Conservation (phyloP, 2,329 filamentous ascomycete species). For the Cercospora berteroae region DNA sequence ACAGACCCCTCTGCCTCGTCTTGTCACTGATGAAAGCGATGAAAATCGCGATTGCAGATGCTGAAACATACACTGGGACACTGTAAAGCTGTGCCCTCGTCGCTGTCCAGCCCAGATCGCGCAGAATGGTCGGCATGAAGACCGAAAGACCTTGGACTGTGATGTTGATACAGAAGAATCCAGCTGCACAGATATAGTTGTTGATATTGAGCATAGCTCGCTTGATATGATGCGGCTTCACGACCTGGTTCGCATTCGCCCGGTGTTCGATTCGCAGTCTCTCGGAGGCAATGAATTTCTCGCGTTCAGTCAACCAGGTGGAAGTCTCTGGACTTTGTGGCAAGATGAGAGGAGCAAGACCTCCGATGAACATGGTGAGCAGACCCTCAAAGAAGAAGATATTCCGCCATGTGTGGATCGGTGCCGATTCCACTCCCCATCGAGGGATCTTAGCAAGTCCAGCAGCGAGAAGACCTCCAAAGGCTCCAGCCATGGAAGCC, state of each 20-base stretch:
- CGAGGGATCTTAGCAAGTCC: constrained; percentile 51
- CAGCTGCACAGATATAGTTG: constrained; percentile 58
- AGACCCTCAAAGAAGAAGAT: constrained; percentile 65
- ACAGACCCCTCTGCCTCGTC: constrained; percentile 24
- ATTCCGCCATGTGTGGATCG: constrained; percentile 55
- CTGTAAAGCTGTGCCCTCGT: constrained; percentile 48
- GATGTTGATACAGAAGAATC: constrained; percentile 61
- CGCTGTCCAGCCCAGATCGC: constrained; percentile 62
- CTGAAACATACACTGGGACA: constrained; percentile 43
- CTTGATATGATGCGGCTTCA: constrained; percentile 52
- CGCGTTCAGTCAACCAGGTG: constrained; percentile 53
- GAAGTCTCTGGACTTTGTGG: constrained; percentile 51
- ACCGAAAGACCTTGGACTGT: constrained; percentile 51
- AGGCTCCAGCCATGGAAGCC: constrained; percentile 42
- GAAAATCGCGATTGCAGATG: constrained; percentile 24
- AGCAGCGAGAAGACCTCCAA: constrained; percentile 27
- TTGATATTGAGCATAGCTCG: constrained; percentile 56
- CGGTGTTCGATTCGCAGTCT: constrained; percentile 53
- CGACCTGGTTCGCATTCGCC: constrained; percentile 47
- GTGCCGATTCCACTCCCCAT: constrained; percentile 49
- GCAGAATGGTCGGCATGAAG: constrained; percentile 54
- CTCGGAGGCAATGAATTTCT: constrained; percentile 55
- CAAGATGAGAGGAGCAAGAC: constrained; percentile 53
- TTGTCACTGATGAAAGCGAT: constrained; percentile 30
- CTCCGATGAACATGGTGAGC: constrained; percentile 50